Evolutionary conservation across 176 grass and related monocot species (phyloP).

Genomic region (Triticum timopheevii): DNA sequence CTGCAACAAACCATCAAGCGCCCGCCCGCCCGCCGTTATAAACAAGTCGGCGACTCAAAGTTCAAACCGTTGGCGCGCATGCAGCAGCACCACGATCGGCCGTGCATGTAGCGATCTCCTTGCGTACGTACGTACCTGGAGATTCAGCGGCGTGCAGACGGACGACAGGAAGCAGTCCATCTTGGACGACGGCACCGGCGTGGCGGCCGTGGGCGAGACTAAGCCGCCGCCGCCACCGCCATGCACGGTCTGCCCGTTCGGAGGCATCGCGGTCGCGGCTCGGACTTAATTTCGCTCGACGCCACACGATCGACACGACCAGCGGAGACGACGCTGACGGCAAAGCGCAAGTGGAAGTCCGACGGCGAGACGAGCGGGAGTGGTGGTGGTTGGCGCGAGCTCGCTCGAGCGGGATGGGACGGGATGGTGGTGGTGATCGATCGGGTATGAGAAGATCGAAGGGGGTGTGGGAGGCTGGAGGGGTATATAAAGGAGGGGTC

Average conservation of each 20-base stretch:
- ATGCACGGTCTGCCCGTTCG: constrained; percentile 42
- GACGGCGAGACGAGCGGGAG: background rate
- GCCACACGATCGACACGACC: background rate
- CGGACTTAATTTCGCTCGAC: background rate
- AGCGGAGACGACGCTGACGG: background rate
- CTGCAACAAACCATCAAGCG: constrained; percentile 32
- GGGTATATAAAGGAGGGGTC: constrained; percentile 27
- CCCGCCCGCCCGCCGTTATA: background rate
- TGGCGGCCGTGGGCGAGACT: background rate
- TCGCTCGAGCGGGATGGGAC: background rate
- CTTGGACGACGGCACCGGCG: background rate
- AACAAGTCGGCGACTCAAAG: background rate
- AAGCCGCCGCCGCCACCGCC: background rate
- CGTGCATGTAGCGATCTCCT: background rate
- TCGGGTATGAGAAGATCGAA: background rate
- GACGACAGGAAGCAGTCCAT: constrained; percentile 82
- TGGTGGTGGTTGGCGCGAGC: background rate
- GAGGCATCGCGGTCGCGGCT: constrained; percentile 46
- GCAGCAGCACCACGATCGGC: background rate
- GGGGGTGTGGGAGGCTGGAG: background rate
- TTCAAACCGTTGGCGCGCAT: background rate
- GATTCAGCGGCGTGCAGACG: constrained; percentile 63
- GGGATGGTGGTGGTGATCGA: background rate
- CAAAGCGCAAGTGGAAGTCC: background rate
- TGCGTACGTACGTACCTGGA: constrained; percentile 47